These are phyloP conservation scores for Iris macrosiphon DNA, from an alignment of 106 monocot genomes.

Conservation along the genomic window DNA sequence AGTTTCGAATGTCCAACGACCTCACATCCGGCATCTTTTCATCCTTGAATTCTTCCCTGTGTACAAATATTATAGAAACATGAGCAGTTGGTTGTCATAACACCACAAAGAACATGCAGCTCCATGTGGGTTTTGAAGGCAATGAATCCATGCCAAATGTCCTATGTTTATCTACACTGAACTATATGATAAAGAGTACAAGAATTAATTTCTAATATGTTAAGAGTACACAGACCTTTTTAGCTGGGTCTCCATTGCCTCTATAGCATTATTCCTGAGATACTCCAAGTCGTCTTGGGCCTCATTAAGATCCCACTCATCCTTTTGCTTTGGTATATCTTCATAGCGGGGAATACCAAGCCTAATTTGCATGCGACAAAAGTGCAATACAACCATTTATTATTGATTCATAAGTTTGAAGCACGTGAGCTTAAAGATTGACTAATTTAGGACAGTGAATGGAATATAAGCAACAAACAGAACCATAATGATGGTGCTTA, in stretches of 20 bases:
- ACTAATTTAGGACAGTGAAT: too few species aligned
- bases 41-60: constrained; percentile 87
- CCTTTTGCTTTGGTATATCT: constrained; percentile 82
- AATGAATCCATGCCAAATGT: background rate
- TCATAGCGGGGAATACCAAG: constrained; percentile 83
- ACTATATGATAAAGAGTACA: background rate
- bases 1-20: constrained; percentile 75
- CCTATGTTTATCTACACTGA: background rate
- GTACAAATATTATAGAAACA: background rate
- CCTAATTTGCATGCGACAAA: constrained; percentile 29
- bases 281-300: constrained; percentile 71
- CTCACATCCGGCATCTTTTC: constrained; percentile 80
- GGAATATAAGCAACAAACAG: too few species aligned
- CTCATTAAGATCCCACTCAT: constrained; percentile 73
- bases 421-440: too few species aligned
- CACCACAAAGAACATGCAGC: background rate
- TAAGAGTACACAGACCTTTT: constrained; percentile 47
- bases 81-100: background rate
- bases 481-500: too few species aligned
- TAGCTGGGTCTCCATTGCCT: constrained; percentile 92
- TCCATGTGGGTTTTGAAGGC: background rate
- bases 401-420: too few species aligned
- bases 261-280: constrained; percentile 68
- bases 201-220: background rate
- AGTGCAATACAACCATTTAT: too few species aligned